Evolutionary conservation across 768 basidiomycete species (phyloP), one percentile per base, ranked within the genome.

Genomic region (Boletus reticulatus): DNA sequence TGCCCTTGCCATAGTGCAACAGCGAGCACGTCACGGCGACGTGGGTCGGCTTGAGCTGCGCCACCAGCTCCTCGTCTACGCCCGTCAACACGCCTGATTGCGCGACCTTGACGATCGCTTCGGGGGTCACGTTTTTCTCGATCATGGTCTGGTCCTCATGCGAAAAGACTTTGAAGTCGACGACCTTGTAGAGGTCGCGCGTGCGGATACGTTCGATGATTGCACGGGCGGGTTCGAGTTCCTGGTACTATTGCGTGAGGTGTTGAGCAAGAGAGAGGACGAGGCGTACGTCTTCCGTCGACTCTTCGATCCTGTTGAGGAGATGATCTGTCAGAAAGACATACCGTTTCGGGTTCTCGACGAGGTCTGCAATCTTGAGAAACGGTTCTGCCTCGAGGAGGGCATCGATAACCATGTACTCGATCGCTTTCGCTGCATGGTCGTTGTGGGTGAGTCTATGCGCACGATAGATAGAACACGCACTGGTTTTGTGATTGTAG

Each of bases 371-470:
- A 46, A 93, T 79, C 43, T 83, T 76, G 66, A 92, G 67, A 55
- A 79, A 53, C 0, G 83, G 79, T 37, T 94, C 88, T 0, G 92
- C 92, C 0, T 73, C 72, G 1, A 85, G 71, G n/a, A 94, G 76
- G 0, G 80, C 88, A 60, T 93, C 91, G 14, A 90, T 77, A n/a
- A 93, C 75, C 92, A 93, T 93, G 63, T 86, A 82, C 67, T 92
- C 92, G 48, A 92, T 86, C 0, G 88, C 84, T 60, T 81, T 87
- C 4, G 88, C 89, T 88, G 34, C 36, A 24, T 17, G 9, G 9
- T 8, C 41, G 0, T 10, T 10, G 13, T 10, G 2, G 13, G 36
- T 55, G 20, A 55, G 42, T 10, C 4, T 4, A 2, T 4, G 12
- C 9, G n/a, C 19, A 12, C 5, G n/a, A 39, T 39, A 39, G 16